Evolutionary conservation across 2,329 filamentous ascomycete genomes (phyloP), one percentile per base, ranked within the genome.

Genomic region (Ustulina deusta): DNA sequence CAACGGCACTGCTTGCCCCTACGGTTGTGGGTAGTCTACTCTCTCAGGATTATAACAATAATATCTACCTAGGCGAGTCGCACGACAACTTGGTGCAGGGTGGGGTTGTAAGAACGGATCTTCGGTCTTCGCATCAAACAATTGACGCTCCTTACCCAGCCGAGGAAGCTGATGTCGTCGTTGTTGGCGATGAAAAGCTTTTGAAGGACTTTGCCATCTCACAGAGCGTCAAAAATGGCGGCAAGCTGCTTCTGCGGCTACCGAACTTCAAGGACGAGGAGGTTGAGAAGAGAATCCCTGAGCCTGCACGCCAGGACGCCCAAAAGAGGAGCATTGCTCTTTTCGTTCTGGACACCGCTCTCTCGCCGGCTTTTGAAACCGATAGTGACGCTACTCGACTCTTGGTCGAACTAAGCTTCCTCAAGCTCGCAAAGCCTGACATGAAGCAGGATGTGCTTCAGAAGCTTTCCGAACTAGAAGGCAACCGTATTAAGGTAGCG

Each of bases 241-340:
- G 91, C 62, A 91, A 89, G 71, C 80, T 97, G 51, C 86, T 97
- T 63, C 76, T 97, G 48, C 92, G 90, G 75, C 86, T 96, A 27
- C 86, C 93, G 32, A 90, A 89, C 73, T 89, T 93, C 79, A 97
- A 97, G 82, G 89, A 93, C 59, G 95, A 97, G 51, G 94, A 97
- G 40, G 79, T 94, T 6, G 95, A 98, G 83, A 97, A 97, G 87
- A 90, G 92, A 74, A 83, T 99, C 6, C 88, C 93, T 1, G 84
- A 86, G 42, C 79, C 84, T 54, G 87, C 96, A 71, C 90, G 92
- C 77, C 93, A 92, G 80, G 84, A 86, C 15, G 81, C 97, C 58
- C 88, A 89, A 61, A 85, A 89, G 75, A 93, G 92, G 79, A 85
- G 86, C 38, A 83, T 94, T 38, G 83, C 90, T 69, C 85, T 99